phyloP scores from a whole-genome alignment of 164 flowering plant genomes.

The Kalanchoe fedtschenkoi region DNA sequence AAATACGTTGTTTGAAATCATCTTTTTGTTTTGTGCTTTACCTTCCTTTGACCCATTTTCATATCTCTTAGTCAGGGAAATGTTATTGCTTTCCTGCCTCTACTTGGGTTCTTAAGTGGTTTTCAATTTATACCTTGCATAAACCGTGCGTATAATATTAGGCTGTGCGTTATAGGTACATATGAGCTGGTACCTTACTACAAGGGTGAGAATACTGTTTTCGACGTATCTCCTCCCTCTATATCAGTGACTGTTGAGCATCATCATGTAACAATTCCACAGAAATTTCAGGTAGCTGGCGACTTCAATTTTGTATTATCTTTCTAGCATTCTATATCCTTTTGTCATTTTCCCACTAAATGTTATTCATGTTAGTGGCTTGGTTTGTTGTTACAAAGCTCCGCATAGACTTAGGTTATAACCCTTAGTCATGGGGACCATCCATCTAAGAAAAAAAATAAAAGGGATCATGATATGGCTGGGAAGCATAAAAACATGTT shows the following conservation, averaged over 20 bases:
- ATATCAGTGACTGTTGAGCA: constrained; percentile 60
- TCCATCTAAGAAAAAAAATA: neutral
- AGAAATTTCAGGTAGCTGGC: constrained; percentile 69
- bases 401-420: no score
- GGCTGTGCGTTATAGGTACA: constrained; percentile 30
- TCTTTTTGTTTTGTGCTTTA: no score
- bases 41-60: neutral
- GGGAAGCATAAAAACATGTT: neutral
- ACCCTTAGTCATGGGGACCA: no score
- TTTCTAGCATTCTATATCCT: neutral
- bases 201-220: constrained; percentile 95
- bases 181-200: constrained; percentile 85
- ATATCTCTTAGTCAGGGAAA: neutral
- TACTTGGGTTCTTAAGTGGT: neutral
- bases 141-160: neutral
- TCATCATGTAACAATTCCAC: constrained; percentile 50
- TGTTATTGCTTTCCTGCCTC: neutral
- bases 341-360: no score
- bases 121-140: neutral
- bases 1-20: no score
- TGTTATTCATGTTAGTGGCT: no score
- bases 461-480: neutral
- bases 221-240: constrained; percentile 86
- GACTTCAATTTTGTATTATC: neutral
- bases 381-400: no score